phyloP scores from a whole-genome alignment of 2,329 filamentous ascomycete genomes.

The Penicillium polonicum region DNA sequence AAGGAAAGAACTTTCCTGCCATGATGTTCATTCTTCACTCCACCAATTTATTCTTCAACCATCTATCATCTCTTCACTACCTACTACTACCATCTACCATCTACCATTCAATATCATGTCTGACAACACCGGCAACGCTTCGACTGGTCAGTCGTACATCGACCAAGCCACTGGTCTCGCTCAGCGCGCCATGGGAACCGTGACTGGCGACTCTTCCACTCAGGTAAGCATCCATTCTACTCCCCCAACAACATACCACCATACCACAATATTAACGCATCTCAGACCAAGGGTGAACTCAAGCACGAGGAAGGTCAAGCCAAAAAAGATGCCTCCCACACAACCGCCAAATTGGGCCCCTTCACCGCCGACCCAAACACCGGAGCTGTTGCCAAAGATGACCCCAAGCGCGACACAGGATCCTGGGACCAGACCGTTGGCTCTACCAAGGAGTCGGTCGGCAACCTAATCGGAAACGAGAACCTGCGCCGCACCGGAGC shows the following conservation, averaged over 20 bases:
- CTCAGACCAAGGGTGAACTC: conserved; percentile 63
- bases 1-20: not conserved
- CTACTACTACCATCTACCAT: conserved; percentile 3
- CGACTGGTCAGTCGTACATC: conserved; percentile 75
- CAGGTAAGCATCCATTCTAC: conserved; percentile 47
- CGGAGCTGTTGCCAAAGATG: conserved; percentile 69
- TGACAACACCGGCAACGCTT: conserved; percentile 47
- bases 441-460: conserved; percentile 76
- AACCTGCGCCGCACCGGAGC: conserved; percentile 71
- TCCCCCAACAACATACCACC: not conserved
- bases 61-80: not conserved
- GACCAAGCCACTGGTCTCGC: conserved; percentile 71
- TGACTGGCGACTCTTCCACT: conserved; percentile 71
- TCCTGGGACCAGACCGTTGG: conserved; percentile 89
- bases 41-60: not conserved
- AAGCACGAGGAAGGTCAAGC: conserved; percentile 65
- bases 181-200: conserved; percentile 67
- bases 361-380: conserved; percentile 64
- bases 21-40: not conserved
- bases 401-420: conserved; percentile 69
- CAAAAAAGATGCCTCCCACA: conserved; percentile 69
- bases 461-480: conserved; percentile 72
- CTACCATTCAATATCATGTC: conserved; percentile 27
- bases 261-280: conserved; percentile 25
- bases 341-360: conserved; percentile 71